phyloP scores from a whole-genome alignment of 192 early-diverging fungal genomes.

The Anaeromyces robustus region DNA sequence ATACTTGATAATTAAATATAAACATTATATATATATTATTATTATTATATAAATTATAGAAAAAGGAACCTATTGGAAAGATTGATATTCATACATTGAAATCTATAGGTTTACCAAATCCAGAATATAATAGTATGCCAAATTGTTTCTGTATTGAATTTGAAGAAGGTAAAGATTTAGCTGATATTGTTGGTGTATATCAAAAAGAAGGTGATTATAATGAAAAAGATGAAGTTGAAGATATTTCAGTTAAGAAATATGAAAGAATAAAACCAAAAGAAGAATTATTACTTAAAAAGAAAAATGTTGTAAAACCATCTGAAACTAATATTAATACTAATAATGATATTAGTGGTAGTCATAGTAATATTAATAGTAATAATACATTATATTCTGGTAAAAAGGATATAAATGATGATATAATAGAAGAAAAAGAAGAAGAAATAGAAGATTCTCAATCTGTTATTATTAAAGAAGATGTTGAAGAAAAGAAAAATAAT shows the following conservation, averaged over 20 bases:
- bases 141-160: not conserved
- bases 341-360: not conserved
- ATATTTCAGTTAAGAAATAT: not conserved
- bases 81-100: not conserved
- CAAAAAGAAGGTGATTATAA: not conserved
- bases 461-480: not conserved
- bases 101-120: not conserved
- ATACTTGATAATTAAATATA: no score
- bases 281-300: not conserved
- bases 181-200: not conserved
- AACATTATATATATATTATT: no score
- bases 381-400: not conserved
- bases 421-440: not conserved
- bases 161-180: not conserved
- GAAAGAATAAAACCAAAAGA: not conserved
- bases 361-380: not conserved
- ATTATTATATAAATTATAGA: not conserved
- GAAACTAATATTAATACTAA: no score
- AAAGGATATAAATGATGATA: not conserved
- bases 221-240: not conserved
- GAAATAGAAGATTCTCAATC: not conserved
- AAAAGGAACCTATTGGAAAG: not conserved
- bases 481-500: not conserved
- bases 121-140: not conserved
- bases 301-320: not conserved